A percentile compares a stretch with the other conserved stretches of the same genome.
These are phyloP conservation scores for Paraleonurus japonicus DNA, from an alignment of 257 asterid genomes.

Conservation along the genomic window DNA sequence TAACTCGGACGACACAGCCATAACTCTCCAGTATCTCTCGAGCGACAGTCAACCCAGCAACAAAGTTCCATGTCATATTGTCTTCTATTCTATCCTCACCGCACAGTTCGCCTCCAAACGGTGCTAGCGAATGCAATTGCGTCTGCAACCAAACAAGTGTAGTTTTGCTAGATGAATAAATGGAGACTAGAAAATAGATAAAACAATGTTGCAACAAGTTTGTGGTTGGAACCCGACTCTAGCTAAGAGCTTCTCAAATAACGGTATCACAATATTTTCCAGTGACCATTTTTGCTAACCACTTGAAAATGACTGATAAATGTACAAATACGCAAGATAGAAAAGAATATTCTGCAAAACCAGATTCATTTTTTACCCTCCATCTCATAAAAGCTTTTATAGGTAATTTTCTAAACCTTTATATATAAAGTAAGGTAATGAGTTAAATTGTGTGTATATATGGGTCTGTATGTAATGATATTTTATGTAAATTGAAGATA, in stretches of 20 bases:
- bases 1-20: constrained; percentile 77
- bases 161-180: too few relatives aligned
- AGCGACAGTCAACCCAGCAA: constrained; percentile 91
- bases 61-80: constrained; percentile 89
- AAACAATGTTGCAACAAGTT: background rate
- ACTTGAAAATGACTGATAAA: background rate
- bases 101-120: constrained; percentile 74
- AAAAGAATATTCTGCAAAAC: background rate
- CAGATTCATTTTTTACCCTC: background rate
- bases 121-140: constrained; percentile 85
- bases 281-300: background rate
- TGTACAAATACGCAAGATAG: background rate
- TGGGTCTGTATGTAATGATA: too few relatives aligned
- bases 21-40: constrained; percentile 89
- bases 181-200: too few relatives aligned
- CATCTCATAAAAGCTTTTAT: too few relatives aligned
- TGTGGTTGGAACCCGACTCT: background rate
- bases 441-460: too few relatives aligned
- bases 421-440: too few relatives aligned
- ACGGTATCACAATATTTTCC: background rate
- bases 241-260: background rate
- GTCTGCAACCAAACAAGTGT: constrained; percentile 68
- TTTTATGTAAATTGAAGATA: too few relatives aligned
- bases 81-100: constrained; percentile 67
- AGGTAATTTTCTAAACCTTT: too few relatives aligned